Evolutionary conservation across 148 eudicot genomes (phyloP), one percentile per base, ranked within the genome.

Genomic region (Linanthus parryae): DNA sequence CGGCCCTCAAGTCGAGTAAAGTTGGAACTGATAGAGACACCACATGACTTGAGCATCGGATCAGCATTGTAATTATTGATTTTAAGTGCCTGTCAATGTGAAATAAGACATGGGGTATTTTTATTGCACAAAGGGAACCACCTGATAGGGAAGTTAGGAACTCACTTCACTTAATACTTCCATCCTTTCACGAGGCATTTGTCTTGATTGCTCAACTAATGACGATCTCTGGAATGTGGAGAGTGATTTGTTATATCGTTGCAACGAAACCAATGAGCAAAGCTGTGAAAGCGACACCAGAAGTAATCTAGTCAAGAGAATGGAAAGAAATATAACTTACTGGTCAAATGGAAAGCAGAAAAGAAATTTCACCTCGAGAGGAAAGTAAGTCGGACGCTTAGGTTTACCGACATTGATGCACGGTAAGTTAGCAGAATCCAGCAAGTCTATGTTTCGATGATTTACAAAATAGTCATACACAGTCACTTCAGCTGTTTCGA

Each of bases 341-440:
- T 51, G 13, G 0, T 31, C 0, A 0, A 51, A 51, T 14, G 15
- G 25, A n/a, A 21, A 33, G 8, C 8, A 18, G 5, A 33, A 0
- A 5, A 11, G 39, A 20, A 9, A 33, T 0, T 25, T 35, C 41
- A 79, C 90, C 90, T 83, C 91, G 6, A 83, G 48, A 10, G 83
- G 85, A 24, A 83, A 47, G 69, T 62, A 79, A 17, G 58, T 54
- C 9, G 89, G 82, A 48, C 65, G 67, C 62, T 83, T 79, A 6
- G 82, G 79, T 57, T 67, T 79, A 19, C 89, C 89, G 8, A 82
- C 82, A 49, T 82, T 77, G 21, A 82, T 59, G 61, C 89, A 82
- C 3, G 89, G 89, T 22, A 64, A 48, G 39, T 69, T 64, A 28
- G 38, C 74, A 20, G 90, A 73, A 31, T 31, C 50, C 0, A 20